Conservation (phyloP, 352 stramenopile species). For the Pythium pyrilobum region DNA sequence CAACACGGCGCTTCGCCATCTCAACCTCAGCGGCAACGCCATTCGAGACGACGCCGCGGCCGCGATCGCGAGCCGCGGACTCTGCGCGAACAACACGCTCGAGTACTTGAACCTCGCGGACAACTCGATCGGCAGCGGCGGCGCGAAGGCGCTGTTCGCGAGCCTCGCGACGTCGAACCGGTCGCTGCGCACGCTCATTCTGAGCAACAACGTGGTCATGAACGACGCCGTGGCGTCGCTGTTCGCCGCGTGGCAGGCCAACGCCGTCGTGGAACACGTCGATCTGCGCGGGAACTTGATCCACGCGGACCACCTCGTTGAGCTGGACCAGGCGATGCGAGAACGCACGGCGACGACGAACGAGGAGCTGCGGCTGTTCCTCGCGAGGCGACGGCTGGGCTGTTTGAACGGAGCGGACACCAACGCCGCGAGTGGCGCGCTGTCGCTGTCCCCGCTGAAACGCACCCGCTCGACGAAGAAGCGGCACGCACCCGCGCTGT, state of each 20-base stretch:
- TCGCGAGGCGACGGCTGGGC: constrained; percentile 37
- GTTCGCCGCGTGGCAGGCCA: constrained; percentile 28
- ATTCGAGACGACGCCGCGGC: constrained; percentile 35
- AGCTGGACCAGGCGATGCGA: constrained; percentile 19
- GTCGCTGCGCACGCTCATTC: constrained; percentile 38
- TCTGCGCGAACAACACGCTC: constrained; percentile 36
- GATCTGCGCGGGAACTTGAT: constrained; percentile 60
- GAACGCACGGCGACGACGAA: constrained; percentile 30
- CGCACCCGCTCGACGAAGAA: constrained; percentile 8
- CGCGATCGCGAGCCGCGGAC: constrained; percentile 34
- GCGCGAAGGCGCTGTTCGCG: constrained; percentile 41
- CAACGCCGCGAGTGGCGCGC: background rate
- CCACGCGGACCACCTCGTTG: constrained; percentile 28
- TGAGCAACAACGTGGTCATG: constrained; percentile 60
- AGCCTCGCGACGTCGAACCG: constrained; percentile 30
- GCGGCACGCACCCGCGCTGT: constrained; percentile 21
- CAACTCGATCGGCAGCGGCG: constrained; percentile 45
- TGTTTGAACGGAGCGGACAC: background rate
- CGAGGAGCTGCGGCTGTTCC: constrained; percentile 38
- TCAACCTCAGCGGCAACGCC: constrained; percentile 60
- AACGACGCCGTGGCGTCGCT: constrained; percentile 40
- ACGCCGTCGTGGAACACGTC: constrained; percentile 33
- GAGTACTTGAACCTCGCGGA: constrained; percentile 54
- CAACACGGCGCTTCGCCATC: constrained; percentile 45
- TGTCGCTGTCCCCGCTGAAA: constrained; percentile 2